A percentile compares a stretch with the other conserved stretches of the same genome.
Conservation (phyloP, 2,329 filamentous ascomycete species). For the Echinosphaeria canescens region DNA sequence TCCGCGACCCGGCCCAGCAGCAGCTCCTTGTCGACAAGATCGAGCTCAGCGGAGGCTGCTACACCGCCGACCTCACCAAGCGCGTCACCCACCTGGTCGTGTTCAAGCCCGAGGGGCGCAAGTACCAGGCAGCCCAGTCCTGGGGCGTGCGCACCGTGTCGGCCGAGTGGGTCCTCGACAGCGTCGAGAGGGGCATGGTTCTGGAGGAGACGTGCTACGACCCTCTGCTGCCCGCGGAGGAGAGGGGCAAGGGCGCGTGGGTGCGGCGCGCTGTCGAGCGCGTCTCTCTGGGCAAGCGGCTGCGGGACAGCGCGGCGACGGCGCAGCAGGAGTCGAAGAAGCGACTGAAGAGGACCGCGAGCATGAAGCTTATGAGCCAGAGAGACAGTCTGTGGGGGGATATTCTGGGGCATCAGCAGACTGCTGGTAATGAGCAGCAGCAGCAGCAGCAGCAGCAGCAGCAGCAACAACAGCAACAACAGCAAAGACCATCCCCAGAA, state of each 20-base stretch:
- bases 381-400: conserved; percentile 78
- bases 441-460: not conserved
- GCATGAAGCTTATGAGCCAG: conserved; percentile 61
- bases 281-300: conserved; percentile 33
- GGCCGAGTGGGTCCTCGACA: conserved; percentile 70
- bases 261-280: conserved; percentile 26
- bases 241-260: conserved; percentile 66
- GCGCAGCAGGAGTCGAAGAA: conserved; percentile 28
- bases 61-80: conserved; percentile 73
- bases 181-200: conserved; percentile 69
- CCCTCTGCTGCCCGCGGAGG: conserved; percentile 42
- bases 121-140: conserved; percentile 68
- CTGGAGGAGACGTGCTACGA: conserved; percentile 75
- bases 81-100: conserved; percentile 77
- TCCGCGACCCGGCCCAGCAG: conserved; percentile 38
- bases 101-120: conserved; percentile 58
- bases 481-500: no score
- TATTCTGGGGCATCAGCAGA: conserved; percentile 35
- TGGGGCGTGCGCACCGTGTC: conserved; percentile 71
- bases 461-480: no score
- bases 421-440: not conserved
- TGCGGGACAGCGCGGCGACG: conserved; percentile 22
- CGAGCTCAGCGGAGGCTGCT: conserved; percentile 52
- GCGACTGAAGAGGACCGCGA: conserved; percentile 73
- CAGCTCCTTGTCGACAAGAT: conserved; percentile 48